Percentiles rank a stretch among this genome's conserved stretches.
phyloP scores from a whole-genome alignment of 192 early-diverging fungal species.

The Linnemannia exigua region DNA sequence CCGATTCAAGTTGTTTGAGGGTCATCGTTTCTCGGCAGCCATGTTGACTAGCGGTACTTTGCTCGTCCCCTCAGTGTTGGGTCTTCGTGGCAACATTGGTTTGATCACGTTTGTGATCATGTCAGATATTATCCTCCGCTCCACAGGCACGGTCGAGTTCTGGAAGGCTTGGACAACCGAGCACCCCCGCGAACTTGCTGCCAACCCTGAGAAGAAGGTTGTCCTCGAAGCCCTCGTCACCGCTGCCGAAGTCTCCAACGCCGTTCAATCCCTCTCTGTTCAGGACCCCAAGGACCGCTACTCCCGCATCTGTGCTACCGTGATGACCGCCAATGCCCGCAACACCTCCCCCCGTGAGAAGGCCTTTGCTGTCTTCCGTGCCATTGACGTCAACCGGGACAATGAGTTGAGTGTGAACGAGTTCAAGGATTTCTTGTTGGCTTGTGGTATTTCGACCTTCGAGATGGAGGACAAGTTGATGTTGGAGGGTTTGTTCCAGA shows the following conservation, averaged over 20 bases:
- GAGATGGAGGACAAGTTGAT: conserved; percentile 31
- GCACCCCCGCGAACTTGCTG: conserved; percentile 38
- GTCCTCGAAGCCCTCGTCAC: conserved; percentile 39
- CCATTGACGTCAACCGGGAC: conserved; percentile 37
- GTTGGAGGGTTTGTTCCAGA: conserved; percentile 25
- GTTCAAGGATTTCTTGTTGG: conserved; percentile 33
- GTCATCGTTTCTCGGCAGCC: conserved; percentile 49
- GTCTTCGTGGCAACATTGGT: conserved; percentile 36
- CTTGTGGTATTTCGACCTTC: conserved; percentile 25
- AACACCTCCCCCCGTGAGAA: conserved; percentile 31
- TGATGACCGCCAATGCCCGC: conserved; percentile 37
- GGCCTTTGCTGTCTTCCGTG: conserved; percentile 36
- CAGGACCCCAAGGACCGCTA: conserved; percentile 33
- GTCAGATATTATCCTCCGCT: conserved; percentile 32
- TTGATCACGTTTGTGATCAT: conserved; percentile 24
- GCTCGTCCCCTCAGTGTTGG: conserved; percentile 41
- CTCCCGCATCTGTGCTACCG: conserved; percentile 29
- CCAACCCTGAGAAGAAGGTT: conserved; percentile 41
- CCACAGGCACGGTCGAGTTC: neutral
- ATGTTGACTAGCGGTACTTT: conserved; percentile 55
- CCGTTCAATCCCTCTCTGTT: conserved; percentile 1
- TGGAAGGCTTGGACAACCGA: conserved; percentile 52
- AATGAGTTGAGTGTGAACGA: conserved; percentile 22
- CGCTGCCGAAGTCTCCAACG: conserved; percentile 38
- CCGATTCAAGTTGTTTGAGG: conserved; percentile 46